Base-by-base conservation (phyloP, 1,139 yeast genomes). In the Ogataea hybrid region DNA sequence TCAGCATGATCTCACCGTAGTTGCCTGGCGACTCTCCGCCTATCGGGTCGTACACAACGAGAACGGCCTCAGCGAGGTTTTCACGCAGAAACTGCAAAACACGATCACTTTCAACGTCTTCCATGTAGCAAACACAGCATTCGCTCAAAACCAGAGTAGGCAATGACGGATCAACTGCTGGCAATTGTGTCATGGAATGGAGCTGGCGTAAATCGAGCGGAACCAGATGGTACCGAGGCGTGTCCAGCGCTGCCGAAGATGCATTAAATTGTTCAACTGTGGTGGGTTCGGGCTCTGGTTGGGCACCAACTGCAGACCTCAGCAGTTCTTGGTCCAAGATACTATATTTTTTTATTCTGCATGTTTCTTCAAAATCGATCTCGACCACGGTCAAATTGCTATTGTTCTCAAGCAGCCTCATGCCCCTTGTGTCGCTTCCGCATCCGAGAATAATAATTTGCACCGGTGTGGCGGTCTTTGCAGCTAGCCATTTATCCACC, bases 341-440 rank as follows among this genome's bases (percentile, higher is more conserved):
- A 1, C 81, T 73, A 35, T 71, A 62, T 44, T 76, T 73, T 60
- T 92, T 92, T 43, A 84, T 63, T 45, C 67, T 67, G 1, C 79
- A 73, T 2, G 88, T 76, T 21, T 72, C 80, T 1, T 74, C 70
- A 56, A 86, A 90, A 62, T 92, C 98, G 18, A 88, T 59, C 59
- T 92, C 98, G 41, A 82, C 71, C 57, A 80, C 84, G 3, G 63
- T 60, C 29, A 82, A 51, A 25, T 59, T 55, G 2, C 56, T 6
- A 20, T 49, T 28, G n/a, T 55, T 35, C 3, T 61, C 53, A 35
- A 85, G 60, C 3, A 79, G 44, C 5, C 68, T 61, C 56, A 87
- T 86, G 6, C 77, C 73, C 46, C 97, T 64, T 1, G 97, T 81
- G 62, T 92, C 98, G n/a, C 95, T 85, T 1, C 98, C 98, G n/a